Evolutionary conservation across 2,329 filamentous ascomycete genomes (phyloP).

Genomic region (Microsporum ferrugineum): DNA sequence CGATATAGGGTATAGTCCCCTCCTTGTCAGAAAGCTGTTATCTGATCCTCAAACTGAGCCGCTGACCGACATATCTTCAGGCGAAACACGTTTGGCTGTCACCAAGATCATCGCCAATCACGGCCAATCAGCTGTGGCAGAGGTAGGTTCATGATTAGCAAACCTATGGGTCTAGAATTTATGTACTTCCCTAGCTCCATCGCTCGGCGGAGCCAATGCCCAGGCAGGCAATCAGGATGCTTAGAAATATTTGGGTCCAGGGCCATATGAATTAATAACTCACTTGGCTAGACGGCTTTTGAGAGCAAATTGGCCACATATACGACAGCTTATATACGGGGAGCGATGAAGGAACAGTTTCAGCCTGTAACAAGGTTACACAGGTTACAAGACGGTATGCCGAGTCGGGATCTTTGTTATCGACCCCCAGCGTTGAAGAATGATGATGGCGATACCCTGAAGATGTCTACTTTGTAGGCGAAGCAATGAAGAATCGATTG

Average conservation of each 20-base stretch:
- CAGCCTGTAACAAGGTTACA: not conserved
- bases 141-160: not conserved
- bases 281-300: not conserved
- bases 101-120: not conserved
- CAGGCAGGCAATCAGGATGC: not conserved
- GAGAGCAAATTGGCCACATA: not conserved
- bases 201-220: not conserved
- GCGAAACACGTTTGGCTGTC: not conserved
- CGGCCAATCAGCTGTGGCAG: not conserved
- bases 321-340: slow-evolving; percentile 1
- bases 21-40: not conserved
- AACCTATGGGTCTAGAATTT: not conserved
- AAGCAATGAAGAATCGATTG: not conserved
- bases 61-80: not conserved
- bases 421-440: not conserved
- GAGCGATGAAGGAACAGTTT: not conserved
- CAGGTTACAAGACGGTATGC: not conserved
- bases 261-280: not conserved
- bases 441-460: not conserved
- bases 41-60: not conserved
- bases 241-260: not conserved
- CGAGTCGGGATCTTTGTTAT: not conserved
- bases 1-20: not conserved
- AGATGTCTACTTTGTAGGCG: not conserved
- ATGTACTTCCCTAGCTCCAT: not conserved